Base-by-base conservation (phyloP, 164 flowering plant species). In the Santalum album region DNA sequence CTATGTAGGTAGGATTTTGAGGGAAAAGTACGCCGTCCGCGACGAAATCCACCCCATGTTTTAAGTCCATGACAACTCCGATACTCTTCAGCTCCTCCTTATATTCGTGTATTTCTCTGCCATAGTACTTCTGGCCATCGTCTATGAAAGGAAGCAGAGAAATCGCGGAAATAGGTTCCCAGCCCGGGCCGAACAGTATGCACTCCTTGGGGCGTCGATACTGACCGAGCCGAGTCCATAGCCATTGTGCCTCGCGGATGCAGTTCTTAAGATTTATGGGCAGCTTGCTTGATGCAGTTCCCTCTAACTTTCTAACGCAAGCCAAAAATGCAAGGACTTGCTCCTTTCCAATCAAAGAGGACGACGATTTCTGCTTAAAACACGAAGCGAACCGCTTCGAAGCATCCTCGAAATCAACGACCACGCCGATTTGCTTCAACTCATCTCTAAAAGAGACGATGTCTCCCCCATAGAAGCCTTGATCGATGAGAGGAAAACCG, bases 91-190 rank as follows among this genome's bases (percentile, higher is more conserved):
- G 51, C 72, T 79, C 84, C 6, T 64, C 55, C 46, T 56, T 53
- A 54, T 68, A 82, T 16, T 67, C 75, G 26, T 58, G 70, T 26
- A 82, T 77, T 17, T 19, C 19, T 23, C 54, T 46, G 21, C 80
- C 79, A 53, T 75, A 79, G 43, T 27, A 56, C 3, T 62, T 65
- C 10, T 66, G 68, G 27, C 58, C 50, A 47, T 76, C 81, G 62
- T 75, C 77, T 24, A 82, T 65, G 35, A 82, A 79, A 34, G 87
- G 84, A 59, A 82, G 80, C 19, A 50, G 24, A 22, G 78, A 29
- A 29, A 82, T 77, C 7, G 63, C 46, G 44, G 61, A 39, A 23
- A 82, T 64, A 32, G 69, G 18, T 35, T 66, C 60, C 87, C 87
- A 82, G 4, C 58, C 72, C 9, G 76, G 58, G 36, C 72, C 58